Conservation (phyloP, 805 yeast genomes). For the Barnettozyma botsteinii region DNA sequence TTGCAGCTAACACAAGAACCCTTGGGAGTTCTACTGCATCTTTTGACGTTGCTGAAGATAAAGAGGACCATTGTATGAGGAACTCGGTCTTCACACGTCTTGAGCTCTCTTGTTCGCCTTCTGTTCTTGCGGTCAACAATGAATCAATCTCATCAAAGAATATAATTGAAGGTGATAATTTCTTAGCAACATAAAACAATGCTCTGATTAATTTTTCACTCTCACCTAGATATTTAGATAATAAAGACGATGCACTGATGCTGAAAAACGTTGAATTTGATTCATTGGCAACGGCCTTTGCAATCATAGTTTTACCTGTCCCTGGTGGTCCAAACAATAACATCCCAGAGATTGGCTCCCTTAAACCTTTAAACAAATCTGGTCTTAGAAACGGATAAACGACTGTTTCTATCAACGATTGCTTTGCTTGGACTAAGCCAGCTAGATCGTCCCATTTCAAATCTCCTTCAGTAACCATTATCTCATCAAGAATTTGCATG, state of each 20-base stretch:
- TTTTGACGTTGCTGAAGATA: slow-evolving; percentile 79
- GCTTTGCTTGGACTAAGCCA: slow-evolving; percentile 84
- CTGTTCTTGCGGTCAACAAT: slow-evolving; percentile 66
- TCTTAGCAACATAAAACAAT: slow-evolving; percentile 75
- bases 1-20: slow-evolving; percentile 89
- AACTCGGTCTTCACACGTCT: slow-evolving; percentile 90
- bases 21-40: slow-evolving; percentile 44
- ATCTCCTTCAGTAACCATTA: slow-evolving; percentile 84
- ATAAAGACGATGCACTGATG: slow-evolving; percentile 82
- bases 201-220: slow-evolving; percentile 91
- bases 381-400: slow-evolving; percentile 95
- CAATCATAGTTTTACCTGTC: slow-evolving; percentile 97
- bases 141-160: slow-evolving; percentile 97
- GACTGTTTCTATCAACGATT: slow-evolving; percentile 86
- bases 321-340: slow-evolving; percentile 96
- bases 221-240: slow-evolving; percentile 87
- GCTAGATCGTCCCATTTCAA: slow-evolving; percentile 95
- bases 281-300: slow-evolving; percentile 94
- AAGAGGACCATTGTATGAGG: slow-evolving; percentile 89
- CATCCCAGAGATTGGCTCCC: slow-evolving; percentile 98
- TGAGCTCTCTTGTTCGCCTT: slow-evolving; percentile 77
- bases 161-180: slow-evolving; percentile 85
- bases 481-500: slow-evolving; percentile 79
- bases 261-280: slow-evolving; percentile 89
- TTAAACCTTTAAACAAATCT: slow-evolving; percentile 79